A percentile compares a stretch with the other conserved stretches of the same genome.
Evolutionary conservation across 2,329 filamentous ascomycete genomes (phyloP).

Genomic region (Simplicillium sp.): DNA sequence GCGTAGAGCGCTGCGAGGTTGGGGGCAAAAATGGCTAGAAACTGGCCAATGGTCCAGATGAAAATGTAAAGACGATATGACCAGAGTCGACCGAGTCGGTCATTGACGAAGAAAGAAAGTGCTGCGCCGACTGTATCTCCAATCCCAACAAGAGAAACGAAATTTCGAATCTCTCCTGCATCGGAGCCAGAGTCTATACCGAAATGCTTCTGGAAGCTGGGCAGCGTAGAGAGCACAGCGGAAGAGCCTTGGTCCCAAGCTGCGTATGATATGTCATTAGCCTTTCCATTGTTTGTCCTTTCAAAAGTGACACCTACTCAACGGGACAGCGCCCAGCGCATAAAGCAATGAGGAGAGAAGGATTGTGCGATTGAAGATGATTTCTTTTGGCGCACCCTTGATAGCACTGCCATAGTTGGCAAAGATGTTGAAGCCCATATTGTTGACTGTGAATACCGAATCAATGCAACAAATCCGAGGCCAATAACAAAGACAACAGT

Average conservation of each 20-base stretch:
- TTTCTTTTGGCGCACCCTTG: conserved; percentile 1
- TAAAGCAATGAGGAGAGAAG: conserved; percentile 1
- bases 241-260: conserved; percentile 1
- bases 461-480: neutral
- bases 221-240: neutral
- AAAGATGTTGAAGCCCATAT: conserved; percentile 4
- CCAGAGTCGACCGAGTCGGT: conserved; percentile 28
- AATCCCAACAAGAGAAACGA: conserved; percentile 1
- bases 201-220: conserved; percentile 5
- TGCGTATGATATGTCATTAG: neutral
- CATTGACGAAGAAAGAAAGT: neutral
- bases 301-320: neutral
- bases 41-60: conserved; percentile 22
- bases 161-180: neutral
- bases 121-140: conserved; percentile 1
- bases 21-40: conserved; percentile 18
- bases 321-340: conserved; percentile 1
- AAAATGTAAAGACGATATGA: conserved; percentile 25
- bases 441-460: neutral
- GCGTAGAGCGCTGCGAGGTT: conserved; percentile 21
- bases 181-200: conserved; percentile 3
- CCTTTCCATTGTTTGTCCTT: neutral
- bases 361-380: conserved; percentile 2
- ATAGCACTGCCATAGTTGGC: conserved; percentile 2
- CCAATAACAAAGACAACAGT: neutral